Evolutionary conservation across 1,284 basidiomycete genomes (phyloP).

Genomic region (Rhodotorula sp.): DNA sequence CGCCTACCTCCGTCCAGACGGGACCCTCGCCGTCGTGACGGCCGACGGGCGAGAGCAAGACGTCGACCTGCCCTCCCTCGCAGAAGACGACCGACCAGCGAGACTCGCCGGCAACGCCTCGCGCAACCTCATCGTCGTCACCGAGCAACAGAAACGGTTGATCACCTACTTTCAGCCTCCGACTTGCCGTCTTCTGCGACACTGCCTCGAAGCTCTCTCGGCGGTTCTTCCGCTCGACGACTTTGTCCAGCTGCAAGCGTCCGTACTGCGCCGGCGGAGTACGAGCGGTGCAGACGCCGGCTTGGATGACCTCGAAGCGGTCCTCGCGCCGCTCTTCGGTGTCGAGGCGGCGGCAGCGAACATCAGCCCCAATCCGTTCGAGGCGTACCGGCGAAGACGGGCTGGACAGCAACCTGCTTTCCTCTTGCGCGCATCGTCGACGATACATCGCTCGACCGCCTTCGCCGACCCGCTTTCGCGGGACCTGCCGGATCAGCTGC

Average conservation of each 20-base stretch:
- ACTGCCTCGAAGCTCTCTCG: slow-evolving; percentile 3
- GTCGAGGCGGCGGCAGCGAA: background rate
- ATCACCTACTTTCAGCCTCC: background rate
- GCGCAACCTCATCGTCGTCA: background rate
- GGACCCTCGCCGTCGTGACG: background rate
- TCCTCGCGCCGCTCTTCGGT: slow-evolving; percentile 8
- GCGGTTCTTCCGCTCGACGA: slow-evolving; percentile 54
- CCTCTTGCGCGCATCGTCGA: too few relatives aligned
- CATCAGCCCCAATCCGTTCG: background rate
- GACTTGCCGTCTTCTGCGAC: slow-evolving; percentile 28
- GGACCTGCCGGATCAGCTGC: background rate
- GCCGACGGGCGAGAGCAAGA: background rate
- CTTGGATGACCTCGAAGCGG: background rate
- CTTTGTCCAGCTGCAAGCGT: slow-evolving; percentile 47
- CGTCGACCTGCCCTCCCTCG: background rate
- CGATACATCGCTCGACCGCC: background rate
- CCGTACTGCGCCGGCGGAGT: background rate
- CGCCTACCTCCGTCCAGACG: background rate
- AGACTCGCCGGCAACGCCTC: background rate
- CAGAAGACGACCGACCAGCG: background rate
- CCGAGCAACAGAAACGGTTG: background rate
- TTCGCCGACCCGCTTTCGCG: background rate
- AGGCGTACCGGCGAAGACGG: background rate
- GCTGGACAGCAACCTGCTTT: background rate
- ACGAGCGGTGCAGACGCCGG: too few relatives aligned